phyloP scores from a whole-genome alignment of 352 stramenopile species.

The Globisporangium heterothallicum region DNA sequence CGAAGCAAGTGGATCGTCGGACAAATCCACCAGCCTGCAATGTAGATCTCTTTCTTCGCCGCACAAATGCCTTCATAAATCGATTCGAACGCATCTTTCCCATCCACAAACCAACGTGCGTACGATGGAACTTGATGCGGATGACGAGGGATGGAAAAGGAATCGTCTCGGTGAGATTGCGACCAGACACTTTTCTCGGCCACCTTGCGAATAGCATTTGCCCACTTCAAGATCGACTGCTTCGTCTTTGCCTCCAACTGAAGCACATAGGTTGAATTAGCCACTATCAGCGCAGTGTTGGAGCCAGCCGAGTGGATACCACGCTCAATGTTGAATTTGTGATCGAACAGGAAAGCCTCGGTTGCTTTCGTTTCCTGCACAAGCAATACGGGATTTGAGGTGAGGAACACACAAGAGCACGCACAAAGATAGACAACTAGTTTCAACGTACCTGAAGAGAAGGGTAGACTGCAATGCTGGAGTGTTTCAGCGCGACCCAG shows the following conservation, averaged over 20 bases:
- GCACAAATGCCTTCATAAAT: conserved; percentile 62
- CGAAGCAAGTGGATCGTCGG: conserved; percentile 80
- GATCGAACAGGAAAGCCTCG: conserved; percentile 77
- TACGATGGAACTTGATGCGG: conserved; percentile 55
- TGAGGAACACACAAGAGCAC: too few species aligned
- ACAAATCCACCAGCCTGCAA: conserved; percentile 88
- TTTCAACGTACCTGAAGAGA: conserved; percentile 54
- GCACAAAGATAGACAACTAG: too few species aligned
- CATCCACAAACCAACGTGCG: conserved; percentile 81
- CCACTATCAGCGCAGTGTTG: conserved; percentile 70
- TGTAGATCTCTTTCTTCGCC: conserved; percentile 86
- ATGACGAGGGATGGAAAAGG: conserved; percentile 70
- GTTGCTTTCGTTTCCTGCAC: conserved; percentile 40
- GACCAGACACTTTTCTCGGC: conserved; percentile 70
- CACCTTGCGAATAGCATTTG: conserved; percentile 73
- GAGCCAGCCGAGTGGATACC: conserved; percentile 75
- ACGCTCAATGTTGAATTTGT: conserved; percentile 76
- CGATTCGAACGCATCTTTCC: conserved; percentile 61
- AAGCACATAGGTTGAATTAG: conserved; percentile 81
- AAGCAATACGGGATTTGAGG: too few species aligned
- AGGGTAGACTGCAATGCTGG: conserved; percentile 70
- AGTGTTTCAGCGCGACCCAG: conserved; percentile 82
- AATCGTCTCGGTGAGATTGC: conserved; percentile 73
- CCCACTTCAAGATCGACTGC: conserved; percentile 76
- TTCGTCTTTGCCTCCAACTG: conserved; percentile 80